A percentile compares a stretch with the other conserved stretches of the same genome.
These are phyloP conservation scores for Tylopilus vinaceipallidus DNA, from an alignment of 768 basidiomycete genomes.

Conservation along the genomic window DNA sequence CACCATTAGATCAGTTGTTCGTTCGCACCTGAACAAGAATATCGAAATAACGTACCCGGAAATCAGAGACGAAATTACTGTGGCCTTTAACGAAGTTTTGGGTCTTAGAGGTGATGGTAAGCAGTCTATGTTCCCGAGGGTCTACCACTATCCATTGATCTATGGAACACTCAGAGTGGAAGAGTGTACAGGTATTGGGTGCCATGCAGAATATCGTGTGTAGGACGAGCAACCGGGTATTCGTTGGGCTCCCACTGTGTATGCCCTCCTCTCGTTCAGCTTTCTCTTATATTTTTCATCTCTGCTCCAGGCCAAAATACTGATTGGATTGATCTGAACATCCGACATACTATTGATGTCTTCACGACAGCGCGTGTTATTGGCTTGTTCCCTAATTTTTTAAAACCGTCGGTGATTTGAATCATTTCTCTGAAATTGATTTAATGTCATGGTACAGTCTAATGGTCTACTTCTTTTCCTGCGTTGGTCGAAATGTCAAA, in stretches of 20 bases:
- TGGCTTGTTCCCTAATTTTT: background rate
- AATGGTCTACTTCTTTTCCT: background rate
- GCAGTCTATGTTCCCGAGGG: background rate
- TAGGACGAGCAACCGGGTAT: too few species aligned
- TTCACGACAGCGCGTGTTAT: background rate
- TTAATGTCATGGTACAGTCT: background rate
- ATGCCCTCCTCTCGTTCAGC: too few species aligned
- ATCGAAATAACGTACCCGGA: slow-evolving; percentile 38
- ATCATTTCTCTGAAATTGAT: too few species aligned
- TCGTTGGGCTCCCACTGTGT: too few species aligned
- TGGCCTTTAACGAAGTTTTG: slow-evolving; percentile 27
- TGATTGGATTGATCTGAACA: slow-evolving; percentile 1
- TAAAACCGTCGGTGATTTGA: background rate
- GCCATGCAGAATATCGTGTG: too few species aligned
- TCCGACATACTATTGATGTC: background rate
- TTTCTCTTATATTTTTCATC: too few species aligned
- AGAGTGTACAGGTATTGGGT: too few species aligned
- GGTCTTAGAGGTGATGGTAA: too few species aligned
- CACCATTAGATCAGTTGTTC: slow-evolving; percentile 26
- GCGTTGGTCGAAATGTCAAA: too few species aligned
- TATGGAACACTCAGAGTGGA: too few species aligned
- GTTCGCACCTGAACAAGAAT: slow-evolving; percentile 34
- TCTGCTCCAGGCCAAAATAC: background rate
- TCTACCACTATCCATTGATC: too few species aligned
- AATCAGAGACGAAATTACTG: slow-evolving; percentile 42